Base-by-base conservation (phyloP, 1,284 basidiomycete species). In the Ganoderma meredithae region DNA sequence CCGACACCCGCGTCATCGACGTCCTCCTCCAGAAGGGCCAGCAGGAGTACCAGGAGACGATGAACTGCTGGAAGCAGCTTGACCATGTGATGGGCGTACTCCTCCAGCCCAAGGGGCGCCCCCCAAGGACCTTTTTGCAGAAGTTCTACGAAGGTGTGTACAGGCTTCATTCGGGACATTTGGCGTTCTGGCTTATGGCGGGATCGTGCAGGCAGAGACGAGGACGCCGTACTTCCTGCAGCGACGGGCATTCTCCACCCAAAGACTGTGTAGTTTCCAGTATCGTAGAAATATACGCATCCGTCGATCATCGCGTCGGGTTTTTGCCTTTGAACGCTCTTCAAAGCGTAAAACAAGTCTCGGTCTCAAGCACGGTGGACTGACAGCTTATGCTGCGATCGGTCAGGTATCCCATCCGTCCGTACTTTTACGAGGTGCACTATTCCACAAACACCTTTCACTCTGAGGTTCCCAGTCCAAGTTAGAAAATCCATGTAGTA, bases 61-160 rank as follows among this genome's bases (percentile, higher is more conserved):
- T 98, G 86, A 98, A 98, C 79, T 88, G 87, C 74, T 98, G 96
- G 96, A 97, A 97, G 80, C 93, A 95, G 83, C 83, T 84, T 52
- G 91, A 93, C 70, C 93, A 94, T 77, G 82, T 95, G 31, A 80
- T 90, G 78, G 92, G 91, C 7, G 85, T 92, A 43, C 76, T 93
- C 60, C 80, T 93, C 69, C 79, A 85, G 69, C 78, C 80, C 3
- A 81, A 83, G 60, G 80, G 83, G 60, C 81, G 86, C 68, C 86
- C 87, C 8, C 85, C 84, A 31, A 85, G 86, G 74, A 88, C 90
- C 22, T 96, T 96, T 80, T 82, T 96, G 84, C 88, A 95, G 79
- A 94, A 90, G 83, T 96, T 96, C 80, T 92, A 91, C 69, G 91
- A 93, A 77, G 93, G 92, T 92, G 77, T 62, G 89, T 84, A 6